A percentile compares a stretch with the other conserved stretches of the same genome.
Conservation (phyloP, 805 yeast species). For the Zygosaccharomyces kombuchaensis region DNA sequence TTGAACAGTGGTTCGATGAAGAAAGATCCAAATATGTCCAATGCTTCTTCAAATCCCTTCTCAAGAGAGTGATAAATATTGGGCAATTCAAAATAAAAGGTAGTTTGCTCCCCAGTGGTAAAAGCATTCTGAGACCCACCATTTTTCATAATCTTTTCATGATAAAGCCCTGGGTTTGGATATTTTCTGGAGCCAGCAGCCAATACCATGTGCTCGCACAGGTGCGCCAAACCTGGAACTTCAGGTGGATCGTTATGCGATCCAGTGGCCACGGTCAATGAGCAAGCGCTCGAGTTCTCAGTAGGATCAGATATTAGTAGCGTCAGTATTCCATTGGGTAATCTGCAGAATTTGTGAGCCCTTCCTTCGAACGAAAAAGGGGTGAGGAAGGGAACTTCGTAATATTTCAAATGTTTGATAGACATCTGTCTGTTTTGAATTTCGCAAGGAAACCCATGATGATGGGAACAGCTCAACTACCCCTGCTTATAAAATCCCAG, state of each 20-base stretch:
- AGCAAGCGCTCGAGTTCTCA: conserved; percentile 58
- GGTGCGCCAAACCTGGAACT: conserved; percentile 80
- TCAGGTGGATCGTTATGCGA: conserved; percentile 71
- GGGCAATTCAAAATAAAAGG: conserved; percentile 61
- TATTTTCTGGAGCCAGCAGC: conserved; percentile 51
- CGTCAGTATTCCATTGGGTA: conserved; percentile 66
- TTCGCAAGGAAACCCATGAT: neutral
- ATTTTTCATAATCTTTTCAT: conserved; percentile 39
- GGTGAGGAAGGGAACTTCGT: conserved; percentile 24
- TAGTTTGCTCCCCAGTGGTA: conserved; percentile 64
- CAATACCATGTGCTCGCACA: conserved; percentile 72
- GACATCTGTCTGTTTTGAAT: conserved; percentile 14
- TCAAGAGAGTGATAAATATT: conserved; percentile 31
- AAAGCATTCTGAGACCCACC: conserved; percentile 65
- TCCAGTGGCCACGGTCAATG: conserved; percentile 75
- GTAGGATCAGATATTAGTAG: conserved; percentile 74
- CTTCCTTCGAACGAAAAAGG: conserved; percentile 40
- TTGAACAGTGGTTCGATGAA: conserved; percentile 51
- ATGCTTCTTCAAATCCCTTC: conserved; percentile 42
- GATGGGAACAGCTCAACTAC: neutral
- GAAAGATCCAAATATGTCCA: conserved; percentile 48
- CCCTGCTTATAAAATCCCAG: neutral
- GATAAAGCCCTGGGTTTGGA: conserved; percentile 46
- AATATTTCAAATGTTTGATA: conserved; percentile 18
- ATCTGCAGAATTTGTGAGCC: conserved; percentile 42